These are phyloP conservation scores for Tulasnella sp. DNA, from an alignment of 768 basidiomycete species.

Conservation along the genomic window DNA sequence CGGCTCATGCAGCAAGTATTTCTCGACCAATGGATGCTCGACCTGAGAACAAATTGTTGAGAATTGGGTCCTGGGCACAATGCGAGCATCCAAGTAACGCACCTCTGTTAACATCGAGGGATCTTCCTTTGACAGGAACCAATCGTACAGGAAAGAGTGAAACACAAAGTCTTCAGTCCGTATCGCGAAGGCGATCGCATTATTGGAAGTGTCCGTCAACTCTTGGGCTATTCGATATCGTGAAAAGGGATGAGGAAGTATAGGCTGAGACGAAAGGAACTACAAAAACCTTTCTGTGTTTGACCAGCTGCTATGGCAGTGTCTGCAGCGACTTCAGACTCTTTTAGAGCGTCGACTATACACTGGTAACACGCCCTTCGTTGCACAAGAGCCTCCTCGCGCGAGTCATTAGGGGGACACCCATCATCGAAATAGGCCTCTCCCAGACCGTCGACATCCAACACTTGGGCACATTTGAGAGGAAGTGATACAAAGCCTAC, in stretches of 20 bases:
- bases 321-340: slow-evolving; percentile 48
- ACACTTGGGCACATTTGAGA: slow-evolving; percentile 64
- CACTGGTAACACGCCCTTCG: slow-evolving; percentile 71
- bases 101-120: slow-evolving; percentile 90
- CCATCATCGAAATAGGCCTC: slow-evolving; percentile 56
- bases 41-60: slow-evolving; percentile 38
- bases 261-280: too few species aligned
- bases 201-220: slow-evolving; percentile 60
- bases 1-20: slow-evolving; percentile 74
- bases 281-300: background rate
- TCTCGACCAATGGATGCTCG: slow-evolving; percentile 78
- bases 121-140: slow-evolving; percentile 69
- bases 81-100: slow-evolving; percentile 21
- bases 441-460: slow-evolving; percentile 66
- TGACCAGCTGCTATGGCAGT: background rate
- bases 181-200: slow-evolving; percentile 81
- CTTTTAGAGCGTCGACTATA: slow-evolving; percentile 66
- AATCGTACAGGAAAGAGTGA: slow-evolving; percentile 89
- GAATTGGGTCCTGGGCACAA: slow-evolving; percentile 14
- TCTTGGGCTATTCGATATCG: slow-evolving; percentile 31
- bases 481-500: slow-evolving; percentile 79
- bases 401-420: slow-evolving; percentile 43
- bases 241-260: too few species aligned
- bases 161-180: slow-evolving; percentile 83
- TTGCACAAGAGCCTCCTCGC: slow-evolving; percentile 44